Evolutionary conservation across 2,329 filamentous ascomycete species (phyloP).

Genomic region (Talaromyces sp.): DNA sequence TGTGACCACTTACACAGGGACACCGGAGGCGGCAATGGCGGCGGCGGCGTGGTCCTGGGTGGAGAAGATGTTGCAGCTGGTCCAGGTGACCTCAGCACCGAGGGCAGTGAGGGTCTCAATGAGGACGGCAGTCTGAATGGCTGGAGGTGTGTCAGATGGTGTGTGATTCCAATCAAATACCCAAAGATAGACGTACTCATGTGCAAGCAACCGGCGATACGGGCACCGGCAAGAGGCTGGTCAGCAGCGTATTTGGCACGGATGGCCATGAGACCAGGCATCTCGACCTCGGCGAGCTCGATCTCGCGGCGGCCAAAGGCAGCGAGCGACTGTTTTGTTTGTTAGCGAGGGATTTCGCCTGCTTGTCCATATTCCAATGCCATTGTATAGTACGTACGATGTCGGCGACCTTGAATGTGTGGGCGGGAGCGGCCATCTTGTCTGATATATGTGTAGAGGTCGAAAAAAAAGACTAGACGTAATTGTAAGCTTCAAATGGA

Average conservation of each 20-base stretch:
- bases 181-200: slow-evolving; percentile 63
- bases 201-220: slow-evolving; percentile 97
- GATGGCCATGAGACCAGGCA: slow-evolving; percentile 97
- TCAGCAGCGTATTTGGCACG: slow-evolving; percentile 85
- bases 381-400: slow-evolving; percentile 52
- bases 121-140: slow-evolving; percentile 98
- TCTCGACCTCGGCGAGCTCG: slow-evolving; percentile 91
- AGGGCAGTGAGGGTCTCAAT: slow-evolving; percentile 95
- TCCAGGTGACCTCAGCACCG: slow-evolving; percentile 98
- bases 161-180: not conserved
- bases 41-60: slow-evolving; percentile 98
- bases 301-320: slow-evolving; percentile 99
- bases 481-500: slow-evolving; percentile 7
- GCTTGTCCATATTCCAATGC: not conserved
- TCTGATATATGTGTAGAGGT: slow-evolving; percentile 21
- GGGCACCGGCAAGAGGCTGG: slow-evolving; percentile 90
- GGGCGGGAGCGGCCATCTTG: slow-evolving; percentile 71
- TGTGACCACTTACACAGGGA: slow-evolving; percentile 65
- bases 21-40: slow-evolving; percentile 88
- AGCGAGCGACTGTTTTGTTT: slow-evolving; percentile 64
- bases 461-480: slow-evolving; percentile 17
- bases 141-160: slow-evolving; percentile 34
- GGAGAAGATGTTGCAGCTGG: slow-evolving; percentile 99
- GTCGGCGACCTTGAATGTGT: slow-evolving; percentile 98
- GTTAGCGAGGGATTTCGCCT: slow-evolving; percentile 19